A percentile compares a stretch with the other conserved stretches of the same genome.
Evolutionary conservation across 1,284 basidiomycete genomes (phyloP).

Genomic region (Rhodotorula glutinis): DNA sequence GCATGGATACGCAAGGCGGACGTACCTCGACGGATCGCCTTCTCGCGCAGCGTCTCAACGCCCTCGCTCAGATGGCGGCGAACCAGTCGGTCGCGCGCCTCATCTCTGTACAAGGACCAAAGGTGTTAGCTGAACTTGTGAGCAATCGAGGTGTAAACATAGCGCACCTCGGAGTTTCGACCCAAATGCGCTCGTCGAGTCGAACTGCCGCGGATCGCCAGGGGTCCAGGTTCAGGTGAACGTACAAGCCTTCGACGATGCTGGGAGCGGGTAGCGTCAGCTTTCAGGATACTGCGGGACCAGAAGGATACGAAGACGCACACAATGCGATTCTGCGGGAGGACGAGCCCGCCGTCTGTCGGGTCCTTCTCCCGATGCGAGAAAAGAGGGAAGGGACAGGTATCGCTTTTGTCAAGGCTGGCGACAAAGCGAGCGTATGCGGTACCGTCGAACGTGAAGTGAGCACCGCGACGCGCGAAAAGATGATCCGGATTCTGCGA

Average conservation of each 20-base stretch:
- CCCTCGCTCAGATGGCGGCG: neutral
- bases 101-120: neutral
- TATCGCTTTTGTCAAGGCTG: neutral
- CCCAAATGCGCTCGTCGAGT: slow-evolving; percentile 4
- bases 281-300: too few relatives aligned
- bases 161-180: neutral
- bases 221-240: neutral
- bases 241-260: neutral
- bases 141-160: too few relatives aligned
- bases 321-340: neutral
- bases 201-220: neutral
- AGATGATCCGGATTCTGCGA: neutral
- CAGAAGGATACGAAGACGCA: neutral
- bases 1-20: neutral
- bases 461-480: neutral
- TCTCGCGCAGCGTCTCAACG: neutral
- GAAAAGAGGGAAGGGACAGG: neutral
- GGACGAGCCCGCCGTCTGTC: neutral
- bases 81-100: neutral
- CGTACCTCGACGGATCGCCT: neutral
- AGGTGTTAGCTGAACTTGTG: neutral
- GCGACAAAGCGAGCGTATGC: neutral
- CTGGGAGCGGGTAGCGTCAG: neutral
- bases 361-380: neutral
- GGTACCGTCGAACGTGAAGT: neutral